phyloP scores from a whole-genome alignment of 2,329 filamentous ascomycete genomes.

The Tolypocladium ovalisporum region DNA sequence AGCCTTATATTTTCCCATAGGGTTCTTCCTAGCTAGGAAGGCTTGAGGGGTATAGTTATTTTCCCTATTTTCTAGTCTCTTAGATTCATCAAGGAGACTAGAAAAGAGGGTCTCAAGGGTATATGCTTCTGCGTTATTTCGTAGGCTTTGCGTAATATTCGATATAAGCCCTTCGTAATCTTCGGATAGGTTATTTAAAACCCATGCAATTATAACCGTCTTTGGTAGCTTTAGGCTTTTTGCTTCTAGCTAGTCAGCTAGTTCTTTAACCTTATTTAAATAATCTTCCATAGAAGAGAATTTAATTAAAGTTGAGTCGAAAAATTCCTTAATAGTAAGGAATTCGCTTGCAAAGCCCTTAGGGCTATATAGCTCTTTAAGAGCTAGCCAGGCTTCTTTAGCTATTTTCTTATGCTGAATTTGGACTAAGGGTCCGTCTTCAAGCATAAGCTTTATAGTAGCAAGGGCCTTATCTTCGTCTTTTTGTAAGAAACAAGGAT shows the following conservation, averaged over 20 bases:
- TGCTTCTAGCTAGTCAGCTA: background rate
- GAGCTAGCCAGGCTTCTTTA: background rate
- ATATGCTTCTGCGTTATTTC: background rate
- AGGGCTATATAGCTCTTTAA: background rate
- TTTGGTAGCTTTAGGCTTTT: background rate
- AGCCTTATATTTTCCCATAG: background rate
- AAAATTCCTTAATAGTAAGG: background rate
- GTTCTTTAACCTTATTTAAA: background rate
- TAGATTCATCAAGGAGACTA: background rate
- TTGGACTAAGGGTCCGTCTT: background rate
- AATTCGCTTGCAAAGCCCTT: background rate
- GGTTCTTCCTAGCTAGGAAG: background rate
- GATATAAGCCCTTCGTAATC: no score
- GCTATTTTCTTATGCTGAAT: background rate
- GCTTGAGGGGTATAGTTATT: background rate
- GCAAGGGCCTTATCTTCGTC: background rate
- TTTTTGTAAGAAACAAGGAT: background rate
- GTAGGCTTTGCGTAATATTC: no score
- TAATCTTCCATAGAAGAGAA: background rate
- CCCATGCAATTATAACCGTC: background rate
- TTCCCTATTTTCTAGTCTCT: background rate
- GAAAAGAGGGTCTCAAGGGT: background rate
- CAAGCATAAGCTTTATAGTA: background rate
- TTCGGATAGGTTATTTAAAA: background rate
- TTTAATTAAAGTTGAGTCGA: background rate